Evolutionary conservation across 2,329 filamentous ascomycete genomes (phyloP), one percentile per base, ranked within the genome.

Genomic region (Xylaria digitata): DNA sequence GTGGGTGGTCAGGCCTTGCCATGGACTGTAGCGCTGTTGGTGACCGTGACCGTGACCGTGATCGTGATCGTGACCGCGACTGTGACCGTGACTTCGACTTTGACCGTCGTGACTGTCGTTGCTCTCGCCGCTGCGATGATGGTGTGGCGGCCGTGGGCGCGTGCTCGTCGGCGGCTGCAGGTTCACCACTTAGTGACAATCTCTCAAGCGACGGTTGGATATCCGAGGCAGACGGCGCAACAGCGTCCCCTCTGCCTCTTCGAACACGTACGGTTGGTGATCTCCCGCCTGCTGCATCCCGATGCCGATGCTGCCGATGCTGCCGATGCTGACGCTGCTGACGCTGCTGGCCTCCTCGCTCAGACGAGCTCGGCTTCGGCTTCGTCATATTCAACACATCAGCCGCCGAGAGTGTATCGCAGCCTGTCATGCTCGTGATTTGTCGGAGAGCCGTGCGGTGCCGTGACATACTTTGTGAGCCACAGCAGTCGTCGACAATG

Each of bases 401-500:
- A 23, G 83, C 80, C 26, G 87, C 87, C 1, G 85, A 84, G 32
- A 90, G 82, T 2, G 90, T 82, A 52, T 89, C 87, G 53, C 92
- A 93, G 34, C 92, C 93, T 67, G 94, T 91, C 58, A 92, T 86
- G 48, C 93, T 88, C 1, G 87, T 84, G 77, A 97, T 90, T 61
- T 89, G 87, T 59, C 86, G 85, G 71, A 96, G 82, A 0, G 94
- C 91, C 70, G 87, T 84, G 50, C 87, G 82, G 72, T 97, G 93
- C 49, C 93, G 88, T 19, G 82, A 79, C 65, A 89, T 87, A 72
- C 84, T 89, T 53, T 92, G 88, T 75, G 90, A 97, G 11, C 94
- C 94, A 62, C 97, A 88, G 78, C 94, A 97, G 77, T 98, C 94
- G 59, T 96, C 90, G 45, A 98, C 83, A 13, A 98, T 83, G 5